phyloP scores from a whole-genome alignment of 2,329 filamentous ascomycete species.

The Immersiporthe knoxdaviesiana region DNA sequence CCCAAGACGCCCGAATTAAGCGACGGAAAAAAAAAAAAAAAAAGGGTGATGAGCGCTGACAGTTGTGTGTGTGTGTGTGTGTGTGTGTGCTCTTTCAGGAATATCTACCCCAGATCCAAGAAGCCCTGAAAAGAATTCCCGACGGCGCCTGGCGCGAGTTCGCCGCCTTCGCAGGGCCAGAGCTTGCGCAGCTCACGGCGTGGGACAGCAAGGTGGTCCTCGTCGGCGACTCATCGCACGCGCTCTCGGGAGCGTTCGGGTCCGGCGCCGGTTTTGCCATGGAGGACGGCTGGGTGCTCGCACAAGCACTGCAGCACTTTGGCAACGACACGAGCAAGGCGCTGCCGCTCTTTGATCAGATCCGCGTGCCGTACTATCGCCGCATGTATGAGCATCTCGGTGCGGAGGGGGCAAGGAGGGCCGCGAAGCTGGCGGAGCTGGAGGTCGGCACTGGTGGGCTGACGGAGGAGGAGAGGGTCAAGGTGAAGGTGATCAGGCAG shows the following conservation, averaged over 20 bases:
- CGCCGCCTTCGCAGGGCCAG: slow-evolving; percentile 37
- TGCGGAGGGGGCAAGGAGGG: slow-evolving; percentile 16
- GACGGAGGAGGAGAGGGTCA: slow-evolving; percentile 29
- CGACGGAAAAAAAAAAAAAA: background rate
- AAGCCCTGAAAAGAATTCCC: slow-evolving; percentile 16
- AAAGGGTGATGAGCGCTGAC: background rate
- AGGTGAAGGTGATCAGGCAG: slow-evolving; percentile 28
- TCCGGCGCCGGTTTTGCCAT: slow-evolving; percentile 45
- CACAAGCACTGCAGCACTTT: slow-evolving; percentile 34
- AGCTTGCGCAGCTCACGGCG: slow-evolving; percentile 36
- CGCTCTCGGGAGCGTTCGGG: slow-evolving; percentile 51
- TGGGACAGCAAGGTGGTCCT: slow-evolving; percentile 48
- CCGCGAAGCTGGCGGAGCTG: slow-evolving; percentile 22
- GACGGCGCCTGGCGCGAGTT: slow-evolving; percentile 32
- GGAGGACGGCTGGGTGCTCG: slow-evolving; percentile 39
- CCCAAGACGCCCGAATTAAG: background rate
- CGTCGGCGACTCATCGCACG: slow-evolving; percentile 59
- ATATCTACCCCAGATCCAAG: slow-evolving; percentile 25
- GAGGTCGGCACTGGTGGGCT: slow-evolving; percentile 20
- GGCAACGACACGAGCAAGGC: slow-evolving; percentile 35
- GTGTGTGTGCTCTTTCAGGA: slow-evolving; percentile 5
- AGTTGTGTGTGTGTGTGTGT: background rate
- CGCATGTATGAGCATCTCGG: slow-evolving; percentile 35
- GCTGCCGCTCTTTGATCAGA: slow-evolving; percentile 35
- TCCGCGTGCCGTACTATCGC: slow-evolving; percentile 38